Base-by-base conservation (phyloP, 345 rosid species). In the Brassica nigra region DNA sequence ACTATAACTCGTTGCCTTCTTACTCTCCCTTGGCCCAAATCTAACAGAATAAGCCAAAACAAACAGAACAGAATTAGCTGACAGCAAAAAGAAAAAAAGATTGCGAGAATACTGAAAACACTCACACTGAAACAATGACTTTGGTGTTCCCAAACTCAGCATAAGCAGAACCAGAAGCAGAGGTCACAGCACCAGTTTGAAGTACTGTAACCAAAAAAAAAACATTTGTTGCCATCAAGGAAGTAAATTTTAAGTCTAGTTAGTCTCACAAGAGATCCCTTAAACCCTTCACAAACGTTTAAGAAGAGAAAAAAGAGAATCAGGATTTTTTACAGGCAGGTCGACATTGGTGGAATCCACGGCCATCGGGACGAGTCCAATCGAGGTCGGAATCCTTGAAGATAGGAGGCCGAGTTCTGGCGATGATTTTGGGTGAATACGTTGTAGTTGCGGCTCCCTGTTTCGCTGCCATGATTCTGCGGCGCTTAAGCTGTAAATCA, bases 1-100 rank as follows among this genome's bases (percentile, higher is more conserved):
- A 66, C 96, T 90, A 70, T 89, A 95, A 91, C 75, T 84, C 97
- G 91, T 91, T 27, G 99, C 97, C 84, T 93, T 95, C 89, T 91
- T 93, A 83, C 96, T 95, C 82, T 95, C 98, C 81, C 97, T 88
- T n/a, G 99, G 99, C 70, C 99, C 99, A 84, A 93, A 95, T 65
- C 99, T 95, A 85, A 64, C 27, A 68, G 8, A 49, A 33, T 10
- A 31, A 66, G n/a, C 63, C 65, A 68, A n/a, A 18, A 75, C n/a
- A 70, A 37, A 57, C 20, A 7, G 27, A 23, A 34, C 8, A 33
- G 3, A 27, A n/a, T 20, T 23, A 49, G 59, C 70, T 8, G 55
- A 61, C 6, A 70, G 67, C 39, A 47, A 42, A 42, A 57, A 37
- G 10, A 8, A 16, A 65, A 11, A 49, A 8, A 23, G 2, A 58